Evolutionary conservation across 768 basidiomycete species (phyloP).

Genomic region (Coprinopsis strossmayeri): DNA sequence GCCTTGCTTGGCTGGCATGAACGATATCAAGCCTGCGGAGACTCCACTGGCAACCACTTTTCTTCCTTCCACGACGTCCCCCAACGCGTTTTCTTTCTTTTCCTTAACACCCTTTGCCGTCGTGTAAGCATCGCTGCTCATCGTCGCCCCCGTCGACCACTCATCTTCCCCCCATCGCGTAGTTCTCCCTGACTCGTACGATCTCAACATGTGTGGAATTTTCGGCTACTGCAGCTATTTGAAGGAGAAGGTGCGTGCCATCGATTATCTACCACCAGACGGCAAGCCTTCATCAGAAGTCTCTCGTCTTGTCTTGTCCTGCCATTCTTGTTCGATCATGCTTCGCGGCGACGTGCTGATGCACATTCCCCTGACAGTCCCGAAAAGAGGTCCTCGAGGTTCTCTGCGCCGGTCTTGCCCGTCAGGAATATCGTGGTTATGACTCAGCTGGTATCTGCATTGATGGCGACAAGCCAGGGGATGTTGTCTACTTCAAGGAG

Average conservation of each 20-base stretch:
- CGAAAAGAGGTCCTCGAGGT: constrained; percentile 90
- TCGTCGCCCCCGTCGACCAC: not conserved
- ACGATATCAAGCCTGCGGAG: constrained; percentile 17
- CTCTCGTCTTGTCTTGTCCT: too few relatives aligned
- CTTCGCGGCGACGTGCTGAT: too few relatives aligned
- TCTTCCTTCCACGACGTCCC: constrained; percentile 9
- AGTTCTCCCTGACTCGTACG: constrained; percentile 8
- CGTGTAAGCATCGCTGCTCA: constrained; percentile 12
- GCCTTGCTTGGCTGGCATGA: constrained; percentile 19
- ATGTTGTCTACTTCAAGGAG: constrained; percentile 87
- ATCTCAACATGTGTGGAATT: constrained; percentile 79
- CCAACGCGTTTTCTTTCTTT: constrained; percentile 20
- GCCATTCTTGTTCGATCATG: too few relatives aligned
- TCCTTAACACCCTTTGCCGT: constrained; percentile 12
- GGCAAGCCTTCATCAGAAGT: too few relatives aligned
- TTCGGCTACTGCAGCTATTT: constrained; percentile 94
- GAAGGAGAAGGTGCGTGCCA: constrained; percentile 76
- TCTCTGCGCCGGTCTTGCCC: constrained; percentile 82
- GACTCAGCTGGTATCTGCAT: constrained; percentile 90
- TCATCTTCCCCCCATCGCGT: constrained; percentile 6
- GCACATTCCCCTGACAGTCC: constrained; percentile 41
- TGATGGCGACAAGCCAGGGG: constrained; percentile 81
- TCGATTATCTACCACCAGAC: not conserved
- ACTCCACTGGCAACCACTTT: constrained; percentile 3
- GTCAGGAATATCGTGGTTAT: constrained; percentile 98